phyloP scores from a whole-genome alignment of 2,329 filamentous ascomycete genomes.

The Lachnellula arida region DNA sequence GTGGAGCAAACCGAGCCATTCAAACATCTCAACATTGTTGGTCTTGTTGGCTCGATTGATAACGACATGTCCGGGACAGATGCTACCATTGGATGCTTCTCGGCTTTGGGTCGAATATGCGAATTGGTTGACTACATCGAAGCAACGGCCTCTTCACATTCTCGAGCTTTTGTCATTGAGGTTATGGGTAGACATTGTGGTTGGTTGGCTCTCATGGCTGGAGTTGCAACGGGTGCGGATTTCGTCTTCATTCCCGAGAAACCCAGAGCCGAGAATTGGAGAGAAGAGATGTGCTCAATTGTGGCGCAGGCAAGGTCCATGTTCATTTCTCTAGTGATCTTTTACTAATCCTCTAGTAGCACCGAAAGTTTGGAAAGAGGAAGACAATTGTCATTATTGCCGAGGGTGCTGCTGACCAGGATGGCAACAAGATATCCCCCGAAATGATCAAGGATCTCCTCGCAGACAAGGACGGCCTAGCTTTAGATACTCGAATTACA shows the following conservation, averaged over 20 bases:
- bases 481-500: conserved; percentile 87
- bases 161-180: conserved; percentile 93
- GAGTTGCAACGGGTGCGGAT: conserved; percentile 90
- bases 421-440: conserved; percentile 79
- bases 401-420: conserved; percentile 82
- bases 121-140: conserved; percentile 97
- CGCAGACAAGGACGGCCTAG: conserved; percentile 69
- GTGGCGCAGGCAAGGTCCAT: conserved; percentile 57
- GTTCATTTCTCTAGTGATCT: neutral
- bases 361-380: conserved; percentile 83
- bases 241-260: conserved; percentile 97
- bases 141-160: conserved; percentile 89
- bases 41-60: conserved; percentile 94
- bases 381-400: conserved; percentile 98
- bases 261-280: conserved; percentile 82
- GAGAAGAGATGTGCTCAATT: conserved; percentile 77
- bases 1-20: conserved; percentile 69
- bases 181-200: conserved; percentile 98
- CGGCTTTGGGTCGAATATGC: conserved; percentile 86
- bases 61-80: conserved; percentile 97
- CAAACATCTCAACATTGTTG: conserved; percentile 89
- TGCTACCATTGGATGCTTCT: conserved; percentile 96
- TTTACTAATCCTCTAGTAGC: conserved; percentile 44
- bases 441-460: conserved; percentile 82
- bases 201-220: conserved; percentile 94